A percentile compares a stretch with the other conserved stretches of the same genome.
phyloP scores from a whole-genome alignment of 306 rosid species.

The Gastrolobium bilobum region DNA sequence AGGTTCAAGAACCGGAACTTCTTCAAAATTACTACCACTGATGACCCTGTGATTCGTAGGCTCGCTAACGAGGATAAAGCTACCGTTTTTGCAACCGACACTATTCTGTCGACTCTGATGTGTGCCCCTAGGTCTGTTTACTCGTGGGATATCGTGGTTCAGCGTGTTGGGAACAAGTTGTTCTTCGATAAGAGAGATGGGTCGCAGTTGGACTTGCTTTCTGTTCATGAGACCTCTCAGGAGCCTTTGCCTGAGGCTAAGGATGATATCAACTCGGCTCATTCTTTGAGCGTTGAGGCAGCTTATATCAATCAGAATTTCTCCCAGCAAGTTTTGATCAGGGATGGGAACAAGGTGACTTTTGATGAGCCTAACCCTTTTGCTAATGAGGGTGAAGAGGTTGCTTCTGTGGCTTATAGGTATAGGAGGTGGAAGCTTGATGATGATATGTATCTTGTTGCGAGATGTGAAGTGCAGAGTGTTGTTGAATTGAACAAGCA shows the following conservation, averaged over 20 bases:
- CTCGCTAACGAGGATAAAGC: slow-evolving; percentile 93
- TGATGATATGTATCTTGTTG: slow-evolving; percentile 82
- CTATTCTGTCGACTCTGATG: slow-evolving; percentile 89
- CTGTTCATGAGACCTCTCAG: slow-evolving; percentile 95
- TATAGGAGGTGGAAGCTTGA: slow-evolving; percentile 96
- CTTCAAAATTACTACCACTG: slow-evolving; percentile 90
- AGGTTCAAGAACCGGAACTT: slow-evolving; percentile 88
- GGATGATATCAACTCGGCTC: slow-evolving; percentile 93
- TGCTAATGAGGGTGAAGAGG: slow-evolving; percentile 96
- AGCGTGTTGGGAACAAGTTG: slow-evolving; percentile 89
- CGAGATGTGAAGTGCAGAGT: slow-evolving; percentile 94
- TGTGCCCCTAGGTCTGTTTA: slow-evolving; percentile 93
- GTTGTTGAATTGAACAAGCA: slow-evolving; percentile 88
- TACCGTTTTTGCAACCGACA: slow-evolving; percentile 81
- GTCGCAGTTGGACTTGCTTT: slow-evolving; percentile 87
- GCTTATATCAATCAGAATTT: slow-evolving; percentile 92
- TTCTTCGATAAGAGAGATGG: slow-evolving; percentile 94
- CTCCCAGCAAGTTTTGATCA: slow-evolving; percentile 84
- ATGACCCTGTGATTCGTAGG: slow-evolving; percentile 87
- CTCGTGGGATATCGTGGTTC: slow-evolving; percentile 92
- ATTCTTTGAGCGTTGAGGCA: slow-evolving; percentile 83
- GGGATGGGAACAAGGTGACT: slow-evolving; percentile 82
- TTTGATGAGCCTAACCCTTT: slow-evolving; percentile 92
- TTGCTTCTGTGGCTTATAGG: slow-evolving; percentile 86
- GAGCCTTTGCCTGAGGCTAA: slow-evolving; percentile 94